Evolutionary conservation across 257 asterid genomes (phyloP), one percentile per base, ranked within the genome.

Genomic region (Penstemon eatonii): DNA sequence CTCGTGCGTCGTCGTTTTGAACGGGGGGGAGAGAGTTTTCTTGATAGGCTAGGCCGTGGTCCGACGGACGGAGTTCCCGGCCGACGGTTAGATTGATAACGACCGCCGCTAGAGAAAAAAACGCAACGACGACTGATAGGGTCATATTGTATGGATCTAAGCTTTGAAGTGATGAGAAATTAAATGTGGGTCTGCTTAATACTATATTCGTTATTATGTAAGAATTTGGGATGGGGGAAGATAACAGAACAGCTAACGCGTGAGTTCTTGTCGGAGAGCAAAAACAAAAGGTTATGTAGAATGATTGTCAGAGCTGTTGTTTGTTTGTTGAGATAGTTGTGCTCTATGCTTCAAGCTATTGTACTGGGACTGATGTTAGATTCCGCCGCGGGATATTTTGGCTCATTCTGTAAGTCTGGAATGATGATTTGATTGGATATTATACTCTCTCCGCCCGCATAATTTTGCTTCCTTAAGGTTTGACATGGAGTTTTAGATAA

Each of bases 31-130:
- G 4, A 1, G 82, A 46, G 44, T 5, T 18, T 0, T 58, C 66
- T 38, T 82, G 80, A 2, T 63, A 82, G 8, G 71, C n/a, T 6
- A 82, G 66, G 61, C 87, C 87, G 84, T 82, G 87, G 47, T 82
- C 84, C 45, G 79, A 64, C 5, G 87, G 87, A 33, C 87, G 84
- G 63, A 82, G 82, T 12, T 82, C 87, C 0, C 79, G 76, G 5
- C 55, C 76, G 73, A 44, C 67, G 73, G 57, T 25, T 5, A 4
- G 5, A n/a, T 4, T 1, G 66, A 33, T 53, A 68, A 75, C 40
- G 70, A 72, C 40, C 0, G 71, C 58, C 5, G 45, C 13, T 8
- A 58, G 5, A 1, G 60, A 42, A 56, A 62, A 4, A 63, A 65
- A 11, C 8, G 59, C 33, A 10, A 73, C 71, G 73, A 70, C 73